Conservation (phyloP, 176 grass and related monocot genomes). For the Oryza nivara region DNA sequence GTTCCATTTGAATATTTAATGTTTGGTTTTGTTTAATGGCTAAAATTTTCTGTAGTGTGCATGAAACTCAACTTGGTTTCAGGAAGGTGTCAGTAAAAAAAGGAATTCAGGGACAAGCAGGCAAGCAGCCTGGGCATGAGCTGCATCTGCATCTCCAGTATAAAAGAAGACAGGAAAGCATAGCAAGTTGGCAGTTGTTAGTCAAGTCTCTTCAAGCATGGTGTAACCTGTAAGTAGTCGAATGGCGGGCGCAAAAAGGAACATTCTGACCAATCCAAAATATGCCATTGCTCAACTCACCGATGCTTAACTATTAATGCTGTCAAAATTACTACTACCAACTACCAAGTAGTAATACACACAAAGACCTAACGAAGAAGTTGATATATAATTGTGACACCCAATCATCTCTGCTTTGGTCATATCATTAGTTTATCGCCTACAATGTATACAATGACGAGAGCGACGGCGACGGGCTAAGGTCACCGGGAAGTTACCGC, state of each 20-base stretch:
- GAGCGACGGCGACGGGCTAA: slow-evolving; percentile 39
- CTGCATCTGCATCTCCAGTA: not conserved
- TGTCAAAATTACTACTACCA: slow-evolving; percentile 15
- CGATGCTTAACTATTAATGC: not conserved
- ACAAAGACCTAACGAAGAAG: not conserved
- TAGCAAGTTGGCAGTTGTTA: not conserved
- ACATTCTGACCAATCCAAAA: slow-evolving; percentile 10
- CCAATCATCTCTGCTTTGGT: slow-evolving; percentile 46
- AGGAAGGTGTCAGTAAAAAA: not conserved
- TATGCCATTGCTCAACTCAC: not conserved
- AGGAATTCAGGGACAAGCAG: not conserved
- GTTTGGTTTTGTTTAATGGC: not conserved
- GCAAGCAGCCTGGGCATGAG: not conserved
- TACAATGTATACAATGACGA: slow-evolving; percentile 16
- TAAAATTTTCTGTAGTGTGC: too few relatives aligned
- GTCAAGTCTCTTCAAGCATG: slow-evolving; percentile 6
- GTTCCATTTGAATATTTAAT: not conserved
- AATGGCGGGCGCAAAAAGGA: not conserved
- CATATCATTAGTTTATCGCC: slow-evolving; percentile 43
- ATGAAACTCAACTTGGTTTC: not conserved
- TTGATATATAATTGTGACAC: not conserved
- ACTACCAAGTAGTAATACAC: not conserved
- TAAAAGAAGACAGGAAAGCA: too few relatives aligned
- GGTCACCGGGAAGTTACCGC: slow-evolving; percentile 43
- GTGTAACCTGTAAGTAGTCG: slow-evolving; percentile 7